Evolutionary conservation across 1,284 basidiomycete species (phyloP).

Genomic region (Ustilago sp.): DNA sequence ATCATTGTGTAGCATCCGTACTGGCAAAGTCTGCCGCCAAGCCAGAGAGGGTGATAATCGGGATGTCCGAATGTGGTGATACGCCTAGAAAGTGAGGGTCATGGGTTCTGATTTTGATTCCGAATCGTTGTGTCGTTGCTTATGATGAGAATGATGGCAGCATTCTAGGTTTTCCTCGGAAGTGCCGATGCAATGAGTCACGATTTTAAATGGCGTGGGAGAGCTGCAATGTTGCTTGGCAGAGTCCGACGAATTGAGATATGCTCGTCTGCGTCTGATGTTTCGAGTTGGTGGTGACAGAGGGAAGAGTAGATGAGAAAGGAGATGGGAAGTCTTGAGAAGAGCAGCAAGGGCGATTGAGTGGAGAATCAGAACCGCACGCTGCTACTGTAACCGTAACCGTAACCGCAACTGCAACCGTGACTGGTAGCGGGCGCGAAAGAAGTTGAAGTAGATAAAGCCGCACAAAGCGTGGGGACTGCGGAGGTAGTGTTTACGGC

Average conservation of each 20-base stretch:
- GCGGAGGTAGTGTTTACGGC: no score
- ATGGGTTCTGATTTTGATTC: slow-evolving; percentile 4
- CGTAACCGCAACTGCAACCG: neutral
- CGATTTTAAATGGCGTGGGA: neutral
- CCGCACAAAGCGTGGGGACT: no score
- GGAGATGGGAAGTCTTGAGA: neutral
- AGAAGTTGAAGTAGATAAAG: no score
- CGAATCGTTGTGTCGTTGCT: neutral
- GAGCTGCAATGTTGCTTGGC: neutral
- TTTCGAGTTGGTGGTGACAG: neutral
- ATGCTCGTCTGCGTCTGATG: neutral
- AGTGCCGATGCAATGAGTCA: neutral
- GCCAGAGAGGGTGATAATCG: neutral
- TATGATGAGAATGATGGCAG: slow-evolving; percentile 14
- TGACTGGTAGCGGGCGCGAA: neutral
- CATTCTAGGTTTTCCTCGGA: slow-evolving; percentile 13
- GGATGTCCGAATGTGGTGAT: neutral
- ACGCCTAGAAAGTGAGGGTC: neutral
- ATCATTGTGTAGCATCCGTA: slow-evolving; percentile 1
- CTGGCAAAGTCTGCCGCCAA: neutral
- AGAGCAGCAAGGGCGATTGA: neutral
- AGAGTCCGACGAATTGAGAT: no score
- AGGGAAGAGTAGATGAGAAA: neutral
- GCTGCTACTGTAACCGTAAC: neutral
- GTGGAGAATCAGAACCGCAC: neutral